Evolutionary conservation across 1,284 basidiomycete genomes (phyloP).

Genomic region (Agroathelia rolfsii): DNA sequence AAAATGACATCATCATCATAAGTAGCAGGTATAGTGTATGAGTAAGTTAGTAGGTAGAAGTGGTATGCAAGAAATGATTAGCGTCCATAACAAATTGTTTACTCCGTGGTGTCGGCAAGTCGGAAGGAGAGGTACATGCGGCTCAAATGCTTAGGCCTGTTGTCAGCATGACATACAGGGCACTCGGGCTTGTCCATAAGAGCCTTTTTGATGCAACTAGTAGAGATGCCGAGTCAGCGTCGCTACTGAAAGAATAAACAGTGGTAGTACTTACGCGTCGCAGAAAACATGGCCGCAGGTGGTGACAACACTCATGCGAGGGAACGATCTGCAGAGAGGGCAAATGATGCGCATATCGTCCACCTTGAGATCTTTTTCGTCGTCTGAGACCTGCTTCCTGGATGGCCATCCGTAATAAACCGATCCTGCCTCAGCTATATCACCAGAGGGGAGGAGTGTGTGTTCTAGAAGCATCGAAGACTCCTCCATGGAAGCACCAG

Average conservation of each 20-base stretch:
- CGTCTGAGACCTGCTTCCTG: conserved; percentile 7
- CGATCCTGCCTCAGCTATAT: conserved; percentile 30
- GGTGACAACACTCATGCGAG: conserved; percentile 12
- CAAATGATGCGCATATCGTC: conserved; percentile 12
- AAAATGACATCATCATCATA: no score
- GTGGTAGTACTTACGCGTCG: conserved; percentile 18
- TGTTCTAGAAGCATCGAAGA: conserved; percentile 38
- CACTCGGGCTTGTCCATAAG: conserved; percentile 7
- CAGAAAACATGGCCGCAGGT: conserved; percentile 24
- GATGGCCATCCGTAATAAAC: conserved; percentile 37
- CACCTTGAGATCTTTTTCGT: not conserved
- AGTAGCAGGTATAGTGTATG: no score
- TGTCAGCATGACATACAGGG: conserved; percentile 12
- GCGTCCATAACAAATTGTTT: no score
- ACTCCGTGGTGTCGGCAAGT: no score
- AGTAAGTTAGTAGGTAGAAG: no score
- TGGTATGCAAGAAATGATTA: no score
- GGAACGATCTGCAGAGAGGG: conserved; percentile 13
- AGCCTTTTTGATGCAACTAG: conserved; percentile 12
- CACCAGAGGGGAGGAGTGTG: conserved; percentile 35
- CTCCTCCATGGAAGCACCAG: conserved; percentile 39
- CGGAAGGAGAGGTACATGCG: conserved; percentile 14
- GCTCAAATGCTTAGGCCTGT: conserved; percentile 9
- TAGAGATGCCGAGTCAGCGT: not conserved
- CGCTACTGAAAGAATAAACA: not conserved